A percentile compares a stretch with the other conserved stretches of the same genome.
These are phyloP conservation scores for Gaeumannomyces sp. DNA, from an alignment of 2,329 filamentous ascomycete genomes.

Conservation along the genomic window DNA sequence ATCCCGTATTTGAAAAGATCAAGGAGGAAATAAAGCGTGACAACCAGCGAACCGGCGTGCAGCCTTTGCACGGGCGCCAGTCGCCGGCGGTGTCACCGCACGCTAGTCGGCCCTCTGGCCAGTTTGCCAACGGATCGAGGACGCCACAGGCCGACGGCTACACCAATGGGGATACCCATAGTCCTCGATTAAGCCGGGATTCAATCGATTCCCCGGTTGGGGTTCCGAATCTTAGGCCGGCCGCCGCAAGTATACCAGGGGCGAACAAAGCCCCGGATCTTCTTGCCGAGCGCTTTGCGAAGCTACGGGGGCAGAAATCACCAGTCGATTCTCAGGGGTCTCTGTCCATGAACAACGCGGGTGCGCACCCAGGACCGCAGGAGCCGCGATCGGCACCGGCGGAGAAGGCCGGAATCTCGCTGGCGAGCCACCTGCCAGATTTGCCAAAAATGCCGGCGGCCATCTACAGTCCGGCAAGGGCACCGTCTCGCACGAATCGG, in stretches of 20 bases:
- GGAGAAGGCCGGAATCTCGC: constrained; percentile 2
- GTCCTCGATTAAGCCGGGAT: constrained; percentile 20
- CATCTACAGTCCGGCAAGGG: constrained; percentile 75
- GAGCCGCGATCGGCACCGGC: constrained; percentile 26
- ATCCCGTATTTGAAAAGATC: constrained; percentile 47
- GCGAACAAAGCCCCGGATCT: constrained; percentile 36
- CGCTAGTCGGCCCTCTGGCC: not conserved
- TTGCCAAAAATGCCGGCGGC: constrained; percentile 68
- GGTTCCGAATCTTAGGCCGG: constrained; percentile 21
- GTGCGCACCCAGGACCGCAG: constrained; percentile 22
- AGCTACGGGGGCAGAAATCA: constrained; percentile 36
- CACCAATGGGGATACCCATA: not conserved
- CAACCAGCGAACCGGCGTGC: constrained; percentile 56
- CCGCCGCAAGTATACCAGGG: constrained; percentile 20
- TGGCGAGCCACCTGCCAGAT: constrained; percentile 32
- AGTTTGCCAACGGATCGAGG: not conserved
- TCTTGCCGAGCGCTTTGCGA: constrained; percentile 50
- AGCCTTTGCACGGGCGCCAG: constrained; percentile 25
- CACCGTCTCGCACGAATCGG: constrained; percentile 57
- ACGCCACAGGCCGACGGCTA: no score
- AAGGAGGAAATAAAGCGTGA: constrained; percentile 56
- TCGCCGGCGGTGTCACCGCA: not conserved
- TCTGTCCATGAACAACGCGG: constrained; percentile 21
- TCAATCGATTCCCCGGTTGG: constrained; percentile 7
- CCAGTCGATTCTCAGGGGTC: constrained; percentile 44